Base-by-base conservation (phyloP, 306 rosid genomes). In the Quillaja saponaria region DNA sequence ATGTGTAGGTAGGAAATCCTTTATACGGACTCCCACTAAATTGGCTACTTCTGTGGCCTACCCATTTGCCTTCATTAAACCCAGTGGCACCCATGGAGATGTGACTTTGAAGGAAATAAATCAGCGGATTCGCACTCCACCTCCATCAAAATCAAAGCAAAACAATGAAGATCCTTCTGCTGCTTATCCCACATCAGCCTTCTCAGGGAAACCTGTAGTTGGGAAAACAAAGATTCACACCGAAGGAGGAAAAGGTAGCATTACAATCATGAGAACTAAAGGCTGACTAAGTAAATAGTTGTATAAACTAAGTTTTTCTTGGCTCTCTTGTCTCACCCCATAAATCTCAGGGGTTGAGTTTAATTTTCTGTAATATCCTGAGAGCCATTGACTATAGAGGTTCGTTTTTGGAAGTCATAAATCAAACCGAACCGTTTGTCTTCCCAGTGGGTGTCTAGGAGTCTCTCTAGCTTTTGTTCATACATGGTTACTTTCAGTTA, bases 221-320 rank as follows among this genome's bases (percentile, higher is more conserved):
- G 96, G 91, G 8, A 86, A 91, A 72, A 91, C 90, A 6, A 91
- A 86, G 67, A 88, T 91, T 34, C 96, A 71, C 71, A 91, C 90
- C 0, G 95, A 88, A 77, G 96, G 97, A 11, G 95, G 97, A 60
- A 91, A 84, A 74, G 97, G 97, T 41, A 91, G 97, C 96, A 91
- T 91, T 75, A 91, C 97, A 55, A 91, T 91, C 66, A 84, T 88
- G 96, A 84, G 97, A 74, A 88, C 97, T 63, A 82, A 78, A 88
- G 97, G 97, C 55, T 91, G 81, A 74, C 73, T 21, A 51, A 1
- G 58, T 55, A 66, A 49, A 66, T 74, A 13, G 59, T 52, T 58
- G 20, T 41, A 49, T 52, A 35, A 58, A 58, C 75, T 72, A 47
- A 34, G 56, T 51, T 28, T 20, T 57, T 46, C 14, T 28, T 12